Evolutionary conservation across 1,284 basidiomycete species (phyloP).

Genomic region (Cutaneotrichosporon cavernicola): DNA sequence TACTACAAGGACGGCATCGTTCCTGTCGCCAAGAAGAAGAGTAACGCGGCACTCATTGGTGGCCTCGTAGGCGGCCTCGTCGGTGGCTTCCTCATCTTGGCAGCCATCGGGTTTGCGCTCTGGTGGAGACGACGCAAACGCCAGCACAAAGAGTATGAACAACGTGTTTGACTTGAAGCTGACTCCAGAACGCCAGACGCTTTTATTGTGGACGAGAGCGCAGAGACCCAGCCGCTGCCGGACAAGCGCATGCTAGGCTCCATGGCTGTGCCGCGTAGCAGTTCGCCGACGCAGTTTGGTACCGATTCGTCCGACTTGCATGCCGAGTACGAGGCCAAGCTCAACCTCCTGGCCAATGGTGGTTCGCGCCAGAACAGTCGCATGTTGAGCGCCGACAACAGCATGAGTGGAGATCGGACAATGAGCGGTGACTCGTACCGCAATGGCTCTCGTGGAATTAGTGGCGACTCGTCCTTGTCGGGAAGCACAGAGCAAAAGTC

Average conservation of each 20-base stretch:
- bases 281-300: background rate
- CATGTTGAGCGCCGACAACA: background rate
- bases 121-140: background rate
- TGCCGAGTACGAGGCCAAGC: background rate
- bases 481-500: background rate
- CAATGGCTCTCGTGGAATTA: background rate
- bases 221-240: background rate
- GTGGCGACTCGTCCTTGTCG: background rate
- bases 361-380: background rate
- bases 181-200: constrained; percentile 5
- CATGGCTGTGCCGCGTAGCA: background rate
- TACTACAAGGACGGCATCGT: constrained; percentile 4
- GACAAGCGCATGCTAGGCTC: constrained; percentile 1
- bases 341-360: background rate
- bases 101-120: background rate
- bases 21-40: background rate
- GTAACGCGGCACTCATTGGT: background rate
- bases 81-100: background rate
- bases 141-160: background rate
- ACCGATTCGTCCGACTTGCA: background rate
- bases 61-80: background rate
- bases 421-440: background rate
- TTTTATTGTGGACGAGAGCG: constrained; percentile 4
- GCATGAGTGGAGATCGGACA: background rate
- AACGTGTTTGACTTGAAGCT: background rate